Conservation (phyloP, 164 flowering plant species). For the Berberis vulgaris region DNA sequence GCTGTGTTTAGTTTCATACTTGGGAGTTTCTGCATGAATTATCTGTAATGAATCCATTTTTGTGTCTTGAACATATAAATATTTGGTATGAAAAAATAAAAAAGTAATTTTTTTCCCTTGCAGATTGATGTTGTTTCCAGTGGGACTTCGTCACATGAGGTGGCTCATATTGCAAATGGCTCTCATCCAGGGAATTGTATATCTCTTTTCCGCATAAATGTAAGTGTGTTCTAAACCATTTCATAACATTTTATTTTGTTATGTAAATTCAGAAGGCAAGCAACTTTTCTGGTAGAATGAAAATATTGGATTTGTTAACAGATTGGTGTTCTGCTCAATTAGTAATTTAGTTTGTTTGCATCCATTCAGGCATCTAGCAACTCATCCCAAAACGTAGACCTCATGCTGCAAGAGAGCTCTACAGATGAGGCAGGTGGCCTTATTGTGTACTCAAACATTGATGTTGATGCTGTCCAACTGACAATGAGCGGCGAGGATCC, state of each 20-base stretch:
- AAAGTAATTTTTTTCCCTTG: neutral
- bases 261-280: neutral
- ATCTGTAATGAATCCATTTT: no score
- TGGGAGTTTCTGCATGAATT: no score
- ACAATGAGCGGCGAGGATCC: slow-evolving; percentile 89
- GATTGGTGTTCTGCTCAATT: no score
- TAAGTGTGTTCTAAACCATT: slow-evolving; percentile 22
- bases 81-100: neutral
- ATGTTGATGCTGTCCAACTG: slow-evolving; percentile 62
- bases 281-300: no score
- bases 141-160: slow-evolving; percentile 25
- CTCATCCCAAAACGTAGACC: slow-evolving; percentile 81
- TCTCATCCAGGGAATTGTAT: slow-evolving; percentile 91
- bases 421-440: slow-evolving; percentile 74
- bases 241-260: neutral
- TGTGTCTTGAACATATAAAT: neutral
- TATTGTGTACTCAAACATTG: slow-evolving; percentile 70
- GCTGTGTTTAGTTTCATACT: neutral
- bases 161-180: slow-evolving; percentile 48
- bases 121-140: slow-evolving; percentile 61
- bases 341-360: neutral
- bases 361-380: slow-evolving; percentile 70
- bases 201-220: slow-evolving; percentile 82
- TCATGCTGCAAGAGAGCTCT: slow-evolving; percentile 93
- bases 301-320: no score